Evolutionary conservation across 2,329 filamentous ascomycete species (phyloP), one percentile per base, ranked within the genome.

Genomic region (Ramularia endophylla): DNA sequence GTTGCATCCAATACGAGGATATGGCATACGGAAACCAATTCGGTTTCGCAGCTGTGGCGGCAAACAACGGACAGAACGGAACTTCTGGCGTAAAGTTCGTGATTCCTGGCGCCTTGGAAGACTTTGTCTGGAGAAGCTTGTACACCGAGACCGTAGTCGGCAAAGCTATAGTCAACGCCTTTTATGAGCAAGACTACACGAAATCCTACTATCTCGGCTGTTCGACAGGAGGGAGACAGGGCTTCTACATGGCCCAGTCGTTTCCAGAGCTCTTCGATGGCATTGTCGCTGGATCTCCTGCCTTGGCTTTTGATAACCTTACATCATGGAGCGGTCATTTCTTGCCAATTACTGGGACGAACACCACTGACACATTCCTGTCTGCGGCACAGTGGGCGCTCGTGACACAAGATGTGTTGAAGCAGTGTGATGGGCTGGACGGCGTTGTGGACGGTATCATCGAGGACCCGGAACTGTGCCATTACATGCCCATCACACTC

Each of bases 381-480:
- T 49, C 62, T 0, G 27, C 46, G 7, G 43, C 53, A 4, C 48
- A 63, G 18, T 72, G 68, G 69, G 48, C 56, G 1, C 48, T 61
- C 0, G 65, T 71, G 12, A 62, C 69, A 35, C 33, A 54, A 5
- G 66, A 69, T 20, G 58, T 71, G 12, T 44, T 75, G 19, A 59
- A 61, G 6, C 70, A 74, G 48, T 75, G 72, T 48, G 72, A 75
- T 47, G 48, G 44, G 0, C 55, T 71, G 1, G 72, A 75, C 45
- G 68, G 68, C 9, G 62, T 62, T 5, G 51, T 51, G 3, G 72
- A 75, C 48, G 67, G 67, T 3, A 65, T 72, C 38, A 54, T 72
- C 33, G 67, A 70, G 43, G 64, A 66, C 46, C 63, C 69, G 4
- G 52, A 52, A n/a, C 56, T 65, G 8, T 72, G 69, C 55, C 47